These are phyloP conservation scores for Aspergillus melleus DNA, from an alignment of 2,329 filamentous ascomycete species.

Conservation along the genomic window DNA sequence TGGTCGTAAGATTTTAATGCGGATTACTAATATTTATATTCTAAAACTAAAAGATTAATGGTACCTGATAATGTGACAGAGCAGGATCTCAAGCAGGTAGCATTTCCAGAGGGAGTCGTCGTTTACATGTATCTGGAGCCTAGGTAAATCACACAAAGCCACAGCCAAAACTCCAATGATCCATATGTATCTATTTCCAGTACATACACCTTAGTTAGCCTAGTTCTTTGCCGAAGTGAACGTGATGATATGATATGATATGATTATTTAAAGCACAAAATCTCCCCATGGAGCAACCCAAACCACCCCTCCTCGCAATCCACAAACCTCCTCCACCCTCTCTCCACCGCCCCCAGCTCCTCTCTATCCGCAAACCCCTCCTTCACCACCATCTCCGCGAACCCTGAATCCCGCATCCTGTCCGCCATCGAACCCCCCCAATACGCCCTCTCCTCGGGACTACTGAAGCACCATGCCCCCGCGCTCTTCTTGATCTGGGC, in stretches of 20 bases:
- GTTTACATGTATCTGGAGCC: constrained; percentile 11
- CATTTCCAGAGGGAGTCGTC: constrained; percentile 11
- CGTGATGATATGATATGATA: neutral
- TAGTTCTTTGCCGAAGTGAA: neutral
- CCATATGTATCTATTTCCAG: neutral
- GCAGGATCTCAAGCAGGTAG: constrained; percentile 12
- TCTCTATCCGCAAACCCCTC: constrained; percentile 32
- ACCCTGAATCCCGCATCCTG: constrained; percentile 28
- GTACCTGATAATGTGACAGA: constrained; percentile 9
- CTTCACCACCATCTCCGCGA: constrained; percentile 29
- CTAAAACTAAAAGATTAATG: constrained; percentile 7
- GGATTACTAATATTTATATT: neutral
- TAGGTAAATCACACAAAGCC: no score
- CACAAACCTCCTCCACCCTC: constrained; percentile 37
- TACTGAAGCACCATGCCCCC: constrained; percentile 39
- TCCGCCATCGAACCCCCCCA: constrained; percentile 38
- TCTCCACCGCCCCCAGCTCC: constrained; percentile 33
- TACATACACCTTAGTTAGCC: neutral
- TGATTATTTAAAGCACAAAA: constrained; percentile 35
- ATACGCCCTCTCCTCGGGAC: constrained; percentile 31
- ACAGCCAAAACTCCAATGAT: no score
- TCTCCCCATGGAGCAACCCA: constrained; percentile 39
- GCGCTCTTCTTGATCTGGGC: constrained; percentile 27
- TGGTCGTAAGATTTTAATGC: no score
- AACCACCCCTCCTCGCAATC: constrained; percentile 39